Evolutionary conservation across 306 rosid genomes (phyloP).

Genomic region (Lathyrus sativus): DNA sequence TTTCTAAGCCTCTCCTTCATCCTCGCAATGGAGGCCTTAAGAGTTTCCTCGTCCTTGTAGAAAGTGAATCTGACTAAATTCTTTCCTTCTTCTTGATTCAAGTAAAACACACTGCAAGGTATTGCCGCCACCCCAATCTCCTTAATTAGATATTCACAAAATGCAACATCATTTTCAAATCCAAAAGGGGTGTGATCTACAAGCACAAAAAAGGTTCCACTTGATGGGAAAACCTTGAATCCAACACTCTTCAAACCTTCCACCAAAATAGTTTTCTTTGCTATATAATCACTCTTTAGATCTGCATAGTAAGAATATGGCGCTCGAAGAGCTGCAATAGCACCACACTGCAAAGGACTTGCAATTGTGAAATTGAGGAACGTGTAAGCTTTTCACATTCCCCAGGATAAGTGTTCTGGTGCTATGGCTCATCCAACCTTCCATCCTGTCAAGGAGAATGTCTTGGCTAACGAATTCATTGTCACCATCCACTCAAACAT

Average conservation of each 20-base stretch:
- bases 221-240: slow-evolving; percentile 76
- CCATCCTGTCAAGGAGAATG: slow-evolving; percentile 90
- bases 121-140: slow-evolving; percentile 91
- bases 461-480: slow-evolving; percentile 79
- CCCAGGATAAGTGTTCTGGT: slow-evolving; percentile 77
- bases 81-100: slow-evolving; percentile 88
- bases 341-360: slow-evolving; percentile 82
- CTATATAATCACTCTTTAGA: slow-evolving; percentile 67
- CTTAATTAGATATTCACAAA: slow-evolving; percentile 80
- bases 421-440: slow-evolving; percentile 92
- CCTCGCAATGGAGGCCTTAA: slow-evolving; percentile 68
- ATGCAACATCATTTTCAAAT: slow-evolving; percentile 65
- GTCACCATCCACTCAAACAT: slow-evolving; percentile 89
- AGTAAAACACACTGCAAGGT: slow-evolving; percentile 78
- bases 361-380: slow-evolving; percentile 67
- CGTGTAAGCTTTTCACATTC: slow-evolving; percentile 63
- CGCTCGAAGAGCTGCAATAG: slow-evolving; percentile 77
- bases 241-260: slow-evolving; percentile 79
- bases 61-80: slow-evolving; percentile 79
- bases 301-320: slow-evolving; percentile 71
- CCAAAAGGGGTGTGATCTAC: slow-evolving; percentile 93
- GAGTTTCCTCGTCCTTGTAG: slow-evolving; percentile 86
- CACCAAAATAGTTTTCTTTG: slow-evolving; percentile 74
- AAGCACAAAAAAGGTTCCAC: slow-evolving; percentile 75
- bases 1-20: slow-evolving; percentile 73